A percentile compares a stretch with the other conserved stretches of the same genome.
Evolutionary conservation across 2,329 filamentous ascomycete species (phyloP).

Genomic region (Daldinia sp.): DNA sequence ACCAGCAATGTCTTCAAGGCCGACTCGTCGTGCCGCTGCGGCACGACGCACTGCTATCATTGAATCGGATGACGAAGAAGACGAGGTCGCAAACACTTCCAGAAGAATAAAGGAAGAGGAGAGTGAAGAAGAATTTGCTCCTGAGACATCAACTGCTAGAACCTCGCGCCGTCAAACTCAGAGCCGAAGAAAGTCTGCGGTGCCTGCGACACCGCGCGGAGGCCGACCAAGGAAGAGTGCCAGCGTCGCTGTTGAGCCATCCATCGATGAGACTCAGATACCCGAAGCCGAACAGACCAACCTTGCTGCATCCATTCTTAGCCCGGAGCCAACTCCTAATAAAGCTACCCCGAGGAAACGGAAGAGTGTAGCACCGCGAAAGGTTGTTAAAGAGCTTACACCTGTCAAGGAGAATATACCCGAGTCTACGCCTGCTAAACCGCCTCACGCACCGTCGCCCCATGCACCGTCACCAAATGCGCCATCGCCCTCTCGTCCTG

Average conservation of each 20-base stretch:
- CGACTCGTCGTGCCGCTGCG: conserved; percentile 55
- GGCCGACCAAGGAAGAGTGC: conserved; percentile 53
- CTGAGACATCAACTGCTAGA: conserved; percentile 65
- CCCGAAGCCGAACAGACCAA: conserved; percentile 64
- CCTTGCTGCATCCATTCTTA: conserved; percentile 45
- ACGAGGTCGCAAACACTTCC: conserved; percentile 62
- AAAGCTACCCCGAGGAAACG: conserved; percentile 71
- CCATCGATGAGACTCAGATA: conserved; percentile 67
- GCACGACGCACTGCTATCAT: conserved; percentile 76
- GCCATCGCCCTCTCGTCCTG: conserved; percentile 63
- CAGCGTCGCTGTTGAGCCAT: conserved; percentile 43
- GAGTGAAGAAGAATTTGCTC: conserved; percentile 80
- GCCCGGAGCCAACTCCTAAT: conserved; percentile 48
- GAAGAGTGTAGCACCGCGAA: conserved; percentile 62
- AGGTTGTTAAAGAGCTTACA: conserved; percentile 50
- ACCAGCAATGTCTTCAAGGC: conserved; percentile 45
- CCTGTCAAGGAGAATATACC: conserved; percentile 49
- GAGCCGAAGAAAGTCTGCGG: conserved; percentile 48
- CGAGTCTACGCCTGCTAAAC: conserved; percentile 51
- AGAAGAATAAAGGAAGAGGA: conserved; percentile 64
- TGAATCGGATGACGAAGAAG: conserved; percentile 82
- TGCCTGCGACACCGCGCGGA: conserved; percentile 47
- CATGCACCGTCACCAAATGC: conserved; percentile 56
- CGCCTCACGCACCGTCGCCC: conserved; percentile 53
- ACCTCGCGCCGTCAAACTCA: conserved; percentile 60